Evolutionary conservation across 1,139 yeast species (phyloP).

Genomic region (Debaryomycetaceae sp.): DNA sequence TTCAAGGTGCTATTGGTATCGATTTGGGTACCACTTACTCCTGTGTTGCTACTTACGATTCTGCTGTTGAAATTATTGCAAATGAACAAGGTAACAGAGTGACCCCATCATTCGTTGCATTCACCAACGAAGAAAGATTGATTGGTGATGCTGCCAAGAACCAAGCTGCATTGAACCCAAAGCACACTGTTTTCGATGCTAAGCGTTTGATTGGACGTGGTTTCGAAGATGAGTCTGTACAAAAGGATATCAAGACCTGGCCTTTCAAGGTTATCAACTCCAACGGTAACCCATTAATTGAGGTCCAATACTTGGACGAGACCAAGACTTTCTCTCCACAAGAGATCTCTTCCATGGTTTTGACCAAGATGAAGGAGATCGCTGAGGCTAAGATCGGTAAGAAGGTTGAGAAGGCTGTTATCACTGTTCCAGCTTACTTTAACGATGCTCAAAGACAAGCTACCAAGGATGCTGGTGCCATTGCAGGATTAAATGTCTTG

Average conservation of each 20-base stretch:
- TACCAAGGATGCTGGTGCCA: constrained; percentile 98
- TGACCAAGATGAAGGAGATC: constrained; percentile 96
- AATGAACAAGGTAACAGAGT: constrained; percentile 99
- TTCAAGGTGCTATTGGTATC: constrained; percentile 99
- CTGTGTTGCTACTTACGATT: constrained; percentile 94
- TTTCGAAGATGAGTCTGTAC: constrained; percentile 85
- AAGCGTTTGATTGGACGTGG: constrained; percentile 98
- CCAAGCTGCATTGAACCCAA: constrained; percentile 97
- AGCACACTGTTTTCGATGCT: constrained; percentile 95
- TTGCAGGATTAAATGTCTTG: constrained; percentile 93
- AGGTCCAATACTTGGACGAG: constrained; percentile 93
- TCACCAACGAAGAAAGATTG: constrained; percentile 95
- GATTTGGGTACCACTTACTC: constrained; percentile 99
- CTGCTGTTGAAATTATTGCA: constrained; percentile 90
- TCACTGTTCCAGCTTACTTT: constrained; percentile 96
- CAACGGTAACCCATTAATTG: constrained; percentile 84
- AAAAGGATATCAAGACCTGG: constrained; percentile 95
- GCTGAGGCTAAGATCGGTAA: constrained; percentile 95
- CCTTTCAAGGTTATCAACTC: constrained; percentile 91
- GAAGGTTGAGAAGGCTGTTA: constrained; percentile 91
- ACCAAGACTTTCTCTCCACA: constrained; percentile 94
- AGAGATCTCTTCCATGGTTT: constrained; percentile 95
- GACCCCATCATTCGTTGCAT: constrained; percentile 97
- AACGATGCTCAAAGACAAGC: constrained; percentile 98
- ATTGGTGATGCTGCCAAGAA: constrained; percentile 99